These are phyloP conservation scores for Backusella circina DNA, from an alignment of 192 early-diverging fungal genomes.

Conservation along the genomic window DNA sequence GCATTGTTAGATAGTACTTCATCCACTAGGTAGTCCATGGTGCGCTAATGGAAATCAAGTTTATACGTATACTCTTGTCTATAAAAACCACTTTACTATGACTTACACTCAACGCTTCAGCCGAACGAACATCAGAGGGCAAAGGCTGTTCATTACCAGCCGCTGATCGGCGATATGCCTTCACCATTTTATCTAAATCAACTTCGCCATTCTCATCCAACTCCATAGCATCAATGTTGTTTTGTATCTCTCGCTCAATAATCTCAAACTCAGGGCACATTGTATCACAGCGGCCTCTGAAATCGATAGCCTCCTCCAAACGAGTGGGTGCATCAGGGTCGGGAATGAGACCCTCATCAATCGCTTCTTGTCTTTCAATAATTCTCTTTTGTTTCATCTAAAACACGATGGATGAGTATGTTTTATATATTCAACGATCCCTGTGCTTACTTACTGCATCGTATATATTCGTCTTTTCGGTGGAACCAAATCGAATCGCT, in stretches of 20 bases:
- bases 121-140: slow-evolving; percentile 87
- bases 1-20: slow-evolving; percentile 53
- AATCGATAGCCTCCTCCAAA: slow-evolving; percentile 62
- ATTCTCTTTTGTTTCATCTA: slow-evolving; percentile 65
- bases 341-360: slow-evolving; percentile 53
- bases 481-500: slow-evolving; percentile 12
- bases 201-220: slow-evolving; percentile 33
- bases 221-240: slow-evolving; percentile 71
- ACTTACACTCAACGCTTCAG: slow-evolving; percentile 62
- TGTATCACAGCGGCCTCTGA: slow-evolving; percentile 77
- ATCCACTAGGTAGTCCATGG: slow-evolving; percentile 62
- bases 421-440: too few species aligned
- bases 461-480: slow-evolving; percentile 3
- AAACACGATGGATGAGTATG: background rate
- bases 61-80: background rate
- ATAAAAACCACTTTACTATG: background rate
- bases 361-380: slow-evolving; percentile 60
- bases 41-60: slow-evolving; percentile 25
- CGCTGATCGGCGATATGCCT: slow-evolving; percentile 80
- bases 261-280: slow-evolving; percentile 93
- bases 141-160: slow-evolving; percentile 84
- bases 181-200: slow-evolving; percentile 72
- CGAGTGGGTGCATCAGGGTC: slow-evolving; percentile 49
- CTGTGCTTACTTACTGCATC: too few species aligned
- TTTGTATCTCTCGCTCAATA: slow-evolving; percentile 77